Evolutionary conservation across 441 rosid genomes (phyloP), one percentile per base, ranked within the genome.

Genomic region (Adansonia gregorii): DNA sequence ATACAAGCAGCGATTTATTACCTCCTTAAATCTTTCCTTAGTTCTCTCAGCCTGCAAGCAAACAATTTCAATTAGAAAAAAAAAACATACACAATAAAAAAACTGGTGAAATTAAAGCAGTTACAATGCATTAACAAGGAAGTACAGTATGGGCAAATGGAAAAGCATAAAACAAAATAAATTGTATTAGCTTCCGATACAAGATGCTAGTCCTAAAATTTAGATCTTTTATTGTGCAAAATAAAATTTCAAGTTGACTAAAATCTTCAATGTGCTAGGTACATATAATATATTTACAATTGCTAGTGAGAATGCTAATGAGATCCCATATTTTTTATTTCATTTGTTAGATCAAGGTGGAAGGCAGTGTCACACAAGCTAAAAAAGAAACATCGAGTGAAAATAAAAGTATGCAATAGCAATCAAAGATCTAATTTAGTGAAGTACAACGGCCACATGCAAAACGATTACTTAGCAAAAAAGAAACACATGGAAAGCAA

Each of bases 1-100:
- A 66, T 17, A 31, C 31, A 63, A 67, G 19, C 67, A 70, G 54
- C 8, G 12, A 77, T 49, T 48, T 15, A 31, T 69, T 85, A 91
- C 95, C 95, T 87, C 94, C 77, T 86, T 90, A 71, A 78, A 84
- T 76, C 97, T 86, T 81, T 91, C 92, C 83, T 79, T 90, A 7
- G 88, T 82, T 85, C 86, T 84, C 82, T 89, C 91, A 52, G 83
- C 92, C 95, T 91, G 89, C 84, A 83, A 61, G 76, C 43, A 73
- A 79, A 72, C 41, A 78, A 66, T 43, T 54, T 73, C 60, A 0
- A 63, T 83, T 39, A 75, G 76, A 76, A 1, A 24, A 67, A 61
- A 60, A 76, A 22, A 24, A 14, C n/a, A n/a, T n/a, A 78, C 52
- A 27, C 15, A 39, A 49, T n/a, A 56, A 15, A 49, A 15, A 31